These are phyloP conservation scores for Alternaria metachromatica DNA, from an alignment of 2,329 filamentous ascomycete species.

Conservation along the genomic window DNA sequence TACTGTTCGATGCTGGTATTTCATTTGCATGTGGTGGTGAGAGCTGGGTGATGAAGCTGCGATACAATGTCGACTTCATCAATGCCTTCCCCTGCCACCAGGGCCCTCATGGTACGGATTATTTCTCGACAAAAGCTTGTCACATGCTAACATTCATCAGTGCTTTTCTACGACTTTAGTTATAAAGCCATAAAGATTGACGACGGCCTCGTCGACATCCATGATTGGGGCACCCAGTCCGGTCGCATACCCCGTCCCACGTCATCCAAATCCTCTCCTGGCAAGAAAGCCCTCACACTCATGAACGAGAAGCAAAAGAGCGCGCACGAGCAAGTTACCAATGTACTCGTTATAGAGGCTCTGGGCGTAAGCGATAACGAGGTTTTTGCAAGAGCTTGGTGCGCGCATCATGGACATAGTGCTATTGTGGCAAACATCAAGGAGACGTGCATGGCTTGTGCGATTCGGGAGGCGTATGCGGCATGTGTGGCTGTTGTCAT, in stretches of 20 bases:
- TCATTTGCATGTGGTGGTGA: constrained; percentile 50
- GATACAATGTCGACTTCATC: constrained; percentile 52
- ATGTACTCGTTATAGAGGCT: constrained; percentile 74
- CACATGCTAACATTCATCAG: constrained; percentile 37
- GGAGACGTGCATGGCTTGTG: constrained; percentile 76
- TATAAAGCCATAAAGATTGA: constrained; percentile 67
- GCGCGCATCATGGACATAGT: constrained; percentile 74
- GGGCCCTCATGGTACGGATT: constrained; percentile 48
- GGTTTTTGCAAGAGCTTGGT: constrained; percentile 78
- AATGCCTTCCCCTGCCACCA: constrained; percentile 51
- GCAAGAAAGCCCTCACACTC: constrained; percentile 39
- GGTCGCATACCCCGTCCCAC: constrained; percentile 38
- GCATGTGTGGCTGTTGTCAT: constrained; percentile 76
- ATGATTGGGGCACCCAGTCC: constrained; percentile 65
- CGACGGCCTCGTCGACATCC: constrained; percentile 66
- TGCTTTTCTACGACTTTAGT: constrained; percentile 75
- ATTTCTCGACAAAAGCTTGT: too few species aligned
- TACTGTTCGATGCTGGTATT: constrained; percentile 49
- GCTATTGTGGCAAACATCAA: constrained; percentile 73
- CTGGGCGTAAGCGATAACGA: constrained; percentile 78
- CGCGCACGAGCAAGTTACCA: constrained; percentile 57
- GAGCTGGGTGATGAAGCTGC: constrained; percentile 49
- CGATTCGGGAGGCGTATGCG: constrained; percentile 77
- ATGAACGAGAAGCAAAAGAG: constrained; percentile 24
- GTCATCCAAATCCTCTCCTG: constrained; percentile 42